Evolutionary conservation across 352 stramenopile genomes (phyloP).

Genomic region (Blastocystis sp.): DNA sequence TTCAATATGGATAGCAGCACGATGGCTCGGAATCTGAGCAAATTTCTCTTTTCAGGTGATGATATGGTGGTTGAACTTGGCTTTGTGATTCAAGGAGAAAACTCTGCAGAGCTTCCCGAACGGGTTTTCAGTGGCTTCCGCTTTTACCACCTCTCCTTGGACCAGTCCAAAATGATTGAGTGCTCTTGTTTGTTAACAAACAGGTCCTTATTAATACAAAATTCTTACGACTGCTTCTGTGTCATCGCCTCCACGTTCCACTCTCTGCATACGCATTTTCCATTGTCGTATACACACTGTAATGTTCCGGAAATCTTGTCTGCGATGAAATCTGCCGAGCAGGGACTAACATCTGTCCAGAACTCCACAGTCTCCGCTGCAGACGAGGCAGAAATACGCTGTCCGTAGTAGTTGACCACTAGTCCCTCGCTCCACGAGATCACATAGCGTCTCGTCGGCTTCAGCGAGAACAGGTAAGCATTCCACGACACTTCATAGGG

Average conservation of each 20-base stretch:
- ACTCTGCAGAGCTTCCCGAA: slow-evolving; percentile 12
- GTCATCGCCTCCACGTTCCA: slow-evolving; percentile 37
- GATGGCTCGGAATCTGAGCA: slow-evolving; percentile 42
- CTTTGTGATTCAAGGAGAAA: slow-evolving; percentile 59
- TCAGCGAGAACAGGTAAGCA: slow-evolving; percentile 17
- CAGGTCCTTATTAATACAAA: not conserved
- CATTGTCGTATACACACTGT: not conserved
- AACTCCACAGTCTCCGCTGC: slow-evolving; percentile 32
- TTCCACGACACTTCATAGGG: slow-evolving; percentile 12
- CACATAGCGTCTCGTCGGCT: not conserved
- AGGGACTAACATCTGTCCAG: not conserved
- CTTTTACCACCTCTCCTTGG: slow-evolving; percentile 7
- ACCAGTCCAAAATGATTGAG: not conserved
- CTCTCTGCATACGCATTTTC: slow-evolving; percentile 34
- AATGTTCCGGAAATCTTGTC: slow-evolving; percentile 4
- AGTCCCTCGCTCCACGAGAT: slow-evolving; percentile 20
- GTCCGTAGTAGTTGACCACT: not conserved
- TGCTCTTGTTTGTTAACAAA: not conserved
- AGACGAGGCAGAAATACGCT: not conserved
- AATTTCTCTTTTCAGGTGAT: not conserved
- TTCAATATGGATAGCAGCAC: slow-evolving; percentile 52
- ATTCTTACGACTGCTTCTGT: not conserved
- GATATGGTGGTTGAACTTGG: slow-evolving; percentile 40
- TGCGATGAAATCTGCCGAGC: slow-evolving; percentile 39
- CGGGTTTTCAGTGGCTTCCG: slow-evolving; percentile 29